These are phyloP conservation scores for Candida dubliniensis DNA, from an alignment of 1,139 yeast genomes.

Conservation along the genomic window DNA sequence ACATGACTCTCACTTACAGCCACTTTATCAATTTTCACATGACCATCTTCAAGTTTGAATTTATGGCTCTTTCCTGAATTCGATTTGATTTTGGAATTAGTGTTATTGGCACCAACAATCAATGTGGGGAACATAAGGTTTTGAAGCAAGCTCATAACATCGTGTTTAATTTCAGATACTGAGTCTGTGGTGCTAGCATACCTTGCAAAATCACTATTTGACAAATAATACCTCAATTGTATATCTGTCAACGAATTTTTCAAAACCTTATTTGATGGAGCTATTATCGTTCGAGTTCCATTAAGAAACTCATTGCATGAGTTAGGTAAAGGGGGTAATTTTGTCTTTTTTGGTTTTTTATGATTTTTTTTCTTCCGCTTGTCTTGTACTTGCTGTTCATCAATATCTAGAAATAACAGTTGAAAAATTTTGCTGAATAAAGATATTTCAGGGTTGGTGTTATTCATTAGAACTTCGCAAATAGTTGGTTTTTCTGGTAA, in stretches of 20 bases:
- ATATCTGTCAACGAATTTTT: conserved; percentile 26
- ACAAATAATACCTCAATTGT: conserved; percentile 32
- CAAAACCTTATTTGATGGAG: conserved; percentile 37
- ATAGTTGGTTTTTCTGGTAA: conserved; percentile 44
- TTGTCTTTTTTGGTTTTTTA: conserved; percentile 14
- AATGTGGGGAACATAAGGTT: conserved; percentile 27
- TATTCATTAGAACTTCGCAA: conserved; percentile 38
- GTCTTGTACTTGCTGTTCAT: conserved; percentile 3
- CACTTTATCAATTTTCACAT: conserved; percentile 13
- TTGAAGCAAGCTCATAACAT: conserved; percentile 27
- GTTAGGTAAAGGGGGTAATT: conserved; percentile 17
- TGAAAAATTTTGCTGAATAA: conserved; percentile 31
- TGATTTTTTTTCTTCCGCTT: conserved; percentile 12
- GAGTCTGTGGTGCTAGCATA: conserved; percentile 35
- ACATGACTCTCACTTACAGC: conserved; percentile 40
- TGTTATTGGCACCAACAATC: conserved; percentile 36
- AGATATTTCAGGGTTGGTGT: conserved; percentile 24
- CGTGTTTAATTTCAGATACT: conserved; percentile 29
- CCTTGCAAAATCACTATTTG: conserved; percentile 22
- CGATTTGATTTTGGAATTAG: conserved; percentile 16
- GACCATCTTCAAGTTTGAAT: conserved; percentile 7
- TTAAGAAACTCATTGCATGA: conserved; percentile 32
- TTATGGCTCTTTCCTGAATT: conserved; percentile 8
- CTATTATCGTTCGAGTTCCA: conserved; percentile 29
- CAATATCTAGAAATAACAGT: conserved; percentile 26